Base-by-base conservation (phyloP, 2,329 filamentous ascomycete species). In the Xylaria polymorpha region DNA sequence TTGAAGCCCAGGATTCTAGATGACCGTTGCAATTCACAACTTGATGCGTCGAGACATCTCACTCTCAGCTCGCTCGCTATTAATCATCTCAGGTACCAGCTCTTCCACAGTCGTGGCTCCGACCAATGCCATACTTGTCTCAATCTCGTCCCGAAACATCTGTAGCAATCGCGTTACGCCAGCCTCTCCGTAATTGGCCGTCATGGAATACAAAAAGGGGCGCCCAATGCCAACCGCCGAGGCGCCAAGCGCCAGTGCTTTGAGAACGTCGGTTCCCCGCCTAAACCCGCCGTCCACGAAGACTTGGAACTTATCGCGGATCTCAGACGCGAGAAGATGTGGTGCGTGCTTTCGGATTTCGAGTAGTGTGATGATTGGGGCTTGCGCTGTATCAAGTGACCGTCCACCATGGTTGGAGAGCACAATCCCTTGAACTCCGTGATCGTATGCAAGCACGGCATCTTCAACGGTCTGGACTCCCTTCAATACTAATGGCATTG, bases 151-250 rank as follows among this genome's bases (percentile, higher is more conserved):
- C n/a, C 60, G 50, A 20, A 70, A n/a, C 65, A 72, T 64, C 18
- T 69, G 46, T 10, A 68, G 4, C 43, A 67, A 25, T 7, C 61
- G n/a, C 29, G 15, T 48, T 22, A 56, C 63, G 8, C 64, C 64
- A 15, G 55, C 69, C 25, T 67, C 56, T n/a, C 67, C 69, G 37
- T 71, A 68, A 25, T 57, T 56, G 18, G 68, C 59, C 7, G 59
- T 67, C 50, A 65, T 39, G 5, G 66, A 43, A 51, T 61, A 88
- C 7, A 88, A 76, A 67, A 84, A 85, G 18, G 85, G 85, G 15
- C 86, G 78, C 0, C 86, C 86, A 60, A 88, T 81, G 0, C 86
- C 85, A 3, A 87, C 86, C 12, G 85, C 85, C 0, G 82, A 86
- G 4, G 85, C 86, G 0, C 86, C 86, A 0, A 88, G 77, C 29